These are phyloP conservation scores for Carex littledalei DNA, from an alignment of 176 grass and related monocot genomes.

Conservation along the genomic window DNA sequence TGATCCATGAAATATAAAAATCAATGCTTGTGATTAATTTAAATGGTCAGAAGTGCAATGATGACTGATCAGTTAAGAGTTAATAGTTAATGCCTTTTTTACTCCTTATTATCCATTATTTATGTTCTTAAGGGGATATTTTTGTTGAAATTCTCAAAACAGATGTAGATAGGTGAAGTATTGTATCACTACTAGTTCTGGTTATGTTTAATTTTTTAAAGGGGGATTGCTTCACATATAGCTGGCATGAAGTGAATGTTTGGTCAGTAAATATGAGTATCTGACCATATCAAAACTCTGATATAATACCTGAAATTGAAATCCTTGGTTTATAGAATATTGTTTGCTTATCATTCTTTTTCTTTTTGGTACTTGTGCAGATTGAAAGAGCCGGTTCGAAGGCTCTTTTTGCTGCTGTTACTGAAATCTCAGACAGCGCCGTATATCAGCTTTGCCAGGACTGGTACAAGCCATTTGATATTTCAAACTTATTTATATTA, in stretches of 20 bases:
- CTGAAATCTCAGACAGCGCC: slow-evolving; percentile 75
- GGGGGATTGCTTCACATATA: not conserved
- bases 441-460: too few relatives aligned
- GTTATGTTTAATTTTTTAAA: not conserved
- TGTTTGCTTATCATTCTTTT: slow-evolving; percentile 20
- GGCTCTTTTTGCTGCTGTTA: slow-evolving; percentile 65
- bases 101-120: not conserved
- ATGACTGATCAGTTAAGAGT: not conserved
- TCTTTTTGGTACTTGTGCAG: slow-evolving; percentile 38
- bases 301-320: slow-evolving; percentile 20
- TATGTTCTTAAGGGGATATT: not conserved
- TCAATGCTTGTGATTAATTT: not conserved
- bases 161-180: not conserved
- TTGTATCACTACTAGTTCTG: not conserved
- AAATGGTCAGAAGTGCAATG: not conserved
- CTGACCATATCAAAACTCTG: not conserved
- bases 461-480: too few relatives aligned
- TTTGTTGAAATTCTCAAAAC: not conserved
- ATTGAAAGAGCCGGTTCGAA: slow-evolving; percentile 85
- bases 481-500: too few relatives aligned
- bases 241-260: not conserved
- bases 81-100: not conserved
- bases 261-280: not conserved
- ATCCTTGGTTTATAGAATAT: slow-evolving; percentile 14
- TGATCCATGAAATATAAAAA: not conserved